phyloP scores from a whole-genome alignment of 2,329 filamentous ascomycete genomes.

The Pseudogymnoascus sp. region DNA sequence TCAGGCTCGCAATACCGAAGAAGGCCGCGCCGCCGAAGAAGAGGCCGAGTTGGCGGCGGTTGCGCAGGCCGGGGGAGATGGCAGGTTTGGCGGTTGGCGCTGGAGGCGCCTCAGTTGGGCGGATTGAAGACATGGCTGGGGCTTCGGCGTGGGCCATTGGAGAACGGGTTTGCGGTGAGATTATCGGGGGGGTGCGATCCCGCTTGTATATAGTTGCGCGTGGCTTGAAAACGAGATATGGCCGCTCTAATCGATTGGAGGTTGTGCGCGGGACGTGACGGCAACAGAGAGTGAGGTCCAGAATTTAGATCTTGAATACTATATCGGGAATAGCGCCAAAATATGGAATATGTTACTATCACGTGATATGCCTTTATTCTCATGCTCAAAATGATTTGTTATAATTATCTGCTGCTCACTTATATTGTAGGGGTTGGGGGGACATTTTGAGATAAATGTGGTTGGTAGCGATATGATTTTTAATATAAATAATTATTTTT shows the following conservation, averaged over 20 bases:
- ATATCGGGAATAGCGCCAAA: conserved; percentile 1
- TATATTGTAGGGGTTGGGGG: background rate
- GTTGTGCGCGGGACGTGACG: background rate
- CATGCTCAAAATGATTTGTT: background rate
- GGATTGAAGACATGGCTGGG: background rate
- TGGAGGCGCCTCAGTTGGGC: conserved; percentile 6
- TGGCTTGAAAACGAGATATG: background rate
- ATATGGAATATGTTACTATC: background rate
- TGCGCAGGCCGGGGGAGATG: background rate
- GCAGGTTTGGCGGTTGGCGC: conserved; percentile 13
- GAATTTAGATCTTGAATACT: conserved; percentile 4
- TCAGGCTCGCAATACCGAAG: conserved; percentile 58
- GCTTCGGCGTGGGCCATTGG: conserved; percentile 6
- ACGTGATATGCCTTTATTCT: background rate
- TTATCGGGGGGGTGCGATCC: background rate
- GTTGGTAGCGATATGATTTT: background rate
- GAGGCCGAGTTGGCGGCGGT: conserved; percentile 52
- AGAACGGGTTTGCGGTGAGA: background rate
- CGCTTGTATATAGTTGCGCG: background rate
- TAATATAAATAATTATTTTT: background rate
- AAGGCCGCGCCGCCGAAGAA: conserved; percentile 70
- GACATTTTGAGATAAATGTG: background rate
- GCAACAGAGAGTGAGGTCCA: background rate
- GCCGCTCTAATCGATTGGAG: background rate
- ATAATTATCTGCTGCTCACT: background rate